A percentile compares a stretch with the other conserved stretches of the same genome.
Conservation (phyloP, 495 filamentous ascomycete species). For the Aspergillus asperescens region DNA sequence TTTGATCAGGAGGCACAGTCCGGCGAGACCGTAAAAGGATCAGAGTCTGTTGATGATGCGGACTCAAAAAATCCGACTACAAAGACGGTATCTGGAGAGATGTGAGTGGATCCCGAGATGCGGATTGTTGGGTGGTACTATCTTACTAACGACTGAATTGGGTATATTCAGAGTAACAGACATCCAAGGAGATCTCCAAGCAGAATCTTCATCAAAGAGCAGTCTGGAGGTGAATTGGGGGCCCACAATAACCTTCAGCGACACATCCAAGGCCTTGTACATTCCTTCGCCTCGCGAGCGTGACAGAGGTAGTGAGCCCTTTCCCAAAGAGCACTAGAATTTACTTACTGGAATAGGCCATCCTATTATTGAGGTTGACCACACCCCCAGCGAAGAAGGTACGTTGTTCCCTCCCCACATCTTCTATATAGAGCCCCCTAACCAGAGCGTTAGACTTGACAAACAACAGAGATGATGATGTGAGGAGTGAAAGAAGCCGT, state of each 20-base stretch:
- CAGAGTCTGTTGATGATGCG: not conserved
- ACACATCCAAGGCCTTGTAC: constrained; percentile 27
- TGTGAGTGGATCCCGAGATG: not conserved
- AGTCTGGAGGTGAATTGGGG: not conserved
- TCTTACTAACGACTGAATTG: not conserved
- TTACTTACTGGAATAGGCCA: constrained; percentile 12
- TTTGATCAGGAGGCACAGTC: constrained; percentile 12
- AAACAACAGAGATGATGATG: constrained; percentile 2
- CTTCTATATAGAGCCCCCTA: not conserved
- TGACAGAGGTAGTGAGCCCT: constrained; percentile 24
- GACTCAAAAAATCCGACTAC: not conserved
- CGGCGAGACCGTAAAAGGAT: not conserved
- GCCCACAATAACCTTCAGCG: constrained; percentile 15
- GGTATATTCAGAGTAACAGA: not conserved
- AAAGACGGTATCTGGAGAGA: not conserved
- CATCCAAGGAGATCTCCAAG: too few relatives aligned
- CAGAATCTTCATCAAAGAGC: not conserved
- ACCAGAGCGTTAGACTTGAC: not conserved
- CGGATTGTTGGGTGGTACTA: not conserved
- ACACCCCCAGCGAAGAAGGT: constrained; percentile 14
- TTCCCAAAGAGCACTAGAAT: not conserved
- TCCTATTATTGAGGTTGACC: constrained; percentile 20
- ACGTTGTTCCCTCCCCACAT: not conserved
- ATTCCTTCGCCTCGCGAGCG: constrained; percentile 31
- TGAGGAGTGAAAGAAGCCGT: not conserved